These are phyloP conservation scores for Verticillium alfalfae DNA, from an alignment of 2,329 filamentous ascomycete species.

Conservation along the genomic window DNA sequence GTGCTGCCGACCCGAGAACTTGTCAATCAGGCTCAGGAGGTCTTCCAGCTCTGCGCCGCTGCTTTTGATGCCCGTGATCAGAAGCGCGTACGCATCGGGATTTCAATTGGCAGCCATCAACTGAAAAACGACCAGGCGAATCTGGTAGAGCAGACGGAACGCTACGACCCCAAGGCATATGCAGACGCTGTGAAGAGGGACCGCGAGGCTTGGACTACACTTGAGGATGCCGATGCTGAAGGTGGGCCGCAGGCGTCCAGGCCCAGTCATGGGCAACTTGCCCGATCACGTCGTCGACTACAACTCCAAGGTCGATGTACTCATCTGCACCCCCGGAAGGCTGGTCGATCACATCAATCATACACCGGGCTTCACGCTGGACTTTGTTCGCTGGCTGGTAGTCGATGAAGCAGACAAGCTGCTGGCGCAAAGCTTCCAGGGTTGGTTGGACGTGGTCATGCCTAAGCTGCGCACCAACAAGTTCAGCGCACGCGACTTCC, in stretches of 20 bases:
- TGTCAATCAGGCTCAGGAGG: conserved; percentile 77
- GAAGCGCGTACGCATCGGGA: conserved; percentile 71
- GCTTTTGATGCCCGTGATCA: conserved; percentile 50
- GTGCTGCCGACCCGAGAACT: conserved; percentile 89
- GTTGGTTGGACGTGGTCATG: conserved; percentile 75
- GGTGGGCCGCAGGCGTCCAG: conserved; percentile 27
- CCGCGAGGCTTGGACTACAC: conserved; percentile 31
- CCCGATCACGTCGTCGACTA: conserved; percentile 60
- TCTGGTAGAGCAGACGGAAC: conserved; percentile 38
- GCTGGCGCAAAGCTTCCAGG: conserved; percentile 85
- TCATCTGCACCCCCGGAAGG: conserved; percentile 87
- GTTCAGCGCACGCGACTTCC: conserved; percentile 47
- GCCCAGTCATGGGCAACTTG: conserved; percentile 23
- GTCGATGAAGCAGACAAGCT: conserved; percentile 93
- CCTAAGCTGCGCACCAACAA: conserved; percentile 47
- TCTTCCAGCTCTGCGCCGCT: conserved; percentile 67
- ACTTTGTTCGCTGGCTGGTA: conserved; percentile 78
- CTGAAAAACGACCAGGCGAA: conserved; percentile 58
- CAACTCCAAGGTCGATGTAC: conserved; percentile 72
- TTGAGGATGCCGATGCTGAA: conserved; percentile 38
- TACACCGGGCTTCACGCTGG: conserved; percentile 75
- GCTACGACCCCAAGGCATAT: conserved; percentile 62
- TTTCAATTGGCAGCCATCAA: conserved; percentile 75
- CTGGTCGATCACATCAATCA: conserved; percentile 85
- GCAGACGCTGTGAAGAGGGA: conserved; percentile 33